phyloP scores from a whole-genome alignment of 78 protist species.

The Dictyostelium intermedium region DNA sequence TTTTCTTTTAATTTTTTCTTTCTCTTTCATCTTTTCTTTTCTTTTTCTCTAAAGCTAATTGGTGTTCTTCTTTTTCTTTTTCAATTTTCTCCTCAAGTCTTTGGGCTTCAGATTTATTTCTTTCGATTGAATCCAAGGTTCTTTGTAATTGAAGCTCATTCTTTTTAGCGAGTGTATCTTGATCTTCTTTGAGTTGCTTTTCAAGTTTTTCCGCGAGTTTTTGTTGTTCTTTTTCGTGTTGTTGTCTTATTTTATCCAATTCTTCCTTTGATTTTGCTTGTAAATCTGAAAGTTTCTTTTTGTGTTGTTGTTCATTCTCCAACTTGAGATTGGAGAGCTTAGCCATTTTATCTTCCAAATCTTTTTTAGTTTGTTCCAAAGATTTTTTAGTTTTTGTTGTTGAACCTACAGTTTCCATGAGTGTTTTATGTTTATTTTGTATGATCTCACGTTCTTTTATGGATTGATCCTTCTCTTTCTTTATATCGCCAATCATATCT shows the following conservation, averaged over 20 bases:
- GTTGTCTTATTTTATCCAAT: not conserved
- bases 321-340: not conserved
- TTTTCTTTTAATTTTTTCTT: conserved; percentile 16
- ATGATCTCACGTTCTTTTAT: conserved; percentile 32
- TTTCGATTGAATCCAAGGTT: not conserved
- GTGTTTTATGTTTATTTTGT: conserved; percentile 3
- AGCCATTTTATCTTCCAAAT: conserved; percentile 30
- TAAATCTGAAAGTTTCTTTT: conserved; percentile 16
- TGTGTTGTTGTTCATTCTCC: not conserved
- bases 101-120: not conserved
- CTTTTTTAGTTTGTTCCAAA: conserved; percentile 13
- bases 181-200: conserved; percentile 1
- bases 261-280: not conserved
- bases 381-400: conserved; percentile 10
- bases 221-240: conserved; percentile 1
- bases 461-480: conserved; percentile 36
- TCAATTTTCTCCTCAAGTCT: conserved; percentile 1
- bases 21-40: conserved; percentile 61
- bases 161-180: conserved; percentile 6
- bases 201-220: not conserved
- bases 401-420: not conserved
- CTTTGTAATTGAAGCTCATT: not conserved
- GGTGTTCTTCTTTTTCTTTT: conserved; percentile 6
- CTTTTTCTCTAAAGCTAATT: conserved; percentile 10
- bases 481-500: conserved; percentile 6